Conservation (phyloP, 129 eudicot genomes). For the Ambrosia trifida region DNA sequence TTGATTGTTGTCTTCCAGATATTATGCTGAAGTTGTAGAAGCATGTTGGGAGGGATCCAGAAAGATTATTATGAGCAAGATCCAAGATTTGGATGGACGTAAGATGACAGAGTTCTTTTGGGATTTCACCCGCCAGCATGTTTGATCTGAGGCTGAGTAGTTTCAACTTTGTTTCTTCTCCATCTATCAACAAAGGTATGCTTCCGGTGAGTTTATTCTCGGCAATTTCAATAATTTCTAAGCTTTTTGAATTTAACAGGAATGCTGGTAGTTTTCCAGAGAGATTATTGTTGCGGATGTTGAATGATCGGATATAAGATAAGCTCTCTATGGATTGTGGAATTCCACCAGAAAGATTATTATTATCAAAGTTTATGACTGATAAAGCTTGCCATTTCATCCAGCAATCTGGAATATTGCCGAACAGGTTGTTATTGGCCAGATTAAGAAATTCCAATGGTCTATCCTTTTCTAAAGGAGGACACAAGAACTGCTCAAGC, state of each 20-base stretch:
- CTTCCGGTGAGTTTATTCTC: conserved; percentile 30
- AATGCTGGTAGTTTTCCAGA: conserved; percentile 28
- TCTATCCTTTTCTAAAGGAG: background rate
- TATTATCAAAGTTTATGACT: conserved; percentile 14
- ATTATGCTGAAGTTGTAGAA: conserved; percentile 37
- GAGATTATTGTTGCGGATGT: conserved; percentile 29
- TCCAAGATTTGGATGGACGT: conserved; percentile 42
- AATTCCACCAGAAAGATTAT: conserved; percentile 35
- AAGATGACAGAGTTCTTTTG: conserved; percentile 37
- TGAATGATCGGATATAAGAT: conserved; percentile 15
- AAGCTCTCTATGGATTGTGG: conserved; percentile 30
- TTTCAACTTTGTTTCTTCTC: conserved; percentile 17
- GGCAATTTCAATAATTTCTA: conserved; percentile 28
- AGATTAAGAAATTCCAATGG: conserved; percentile 22
- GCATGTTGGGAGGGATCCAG: conserved; percentile 43
- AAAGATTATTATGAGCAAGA: conserved; percentile 40
- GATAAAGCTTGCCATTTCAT: background rate
- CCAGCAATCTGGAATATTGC: conserved; percentile 25
- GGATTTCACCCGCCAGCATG: conserved; percentile 35
- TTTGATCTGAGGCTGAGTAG: conserved; percentile 42
- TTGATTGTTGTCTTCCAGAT: conserved; percentile 9
- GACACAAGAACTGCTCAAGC: conserved; percentile 4
- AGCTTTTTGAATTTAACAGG: conserved; percentile 12
- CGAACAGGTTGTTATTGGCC: conserved; percentile 20
- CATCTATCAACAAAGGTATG: conserved; percentile 27